Base-by-base conservation (phyloP, 2,329 filamentous ascomycete genomes). In the Cyphellophora attinorum region DNA sequence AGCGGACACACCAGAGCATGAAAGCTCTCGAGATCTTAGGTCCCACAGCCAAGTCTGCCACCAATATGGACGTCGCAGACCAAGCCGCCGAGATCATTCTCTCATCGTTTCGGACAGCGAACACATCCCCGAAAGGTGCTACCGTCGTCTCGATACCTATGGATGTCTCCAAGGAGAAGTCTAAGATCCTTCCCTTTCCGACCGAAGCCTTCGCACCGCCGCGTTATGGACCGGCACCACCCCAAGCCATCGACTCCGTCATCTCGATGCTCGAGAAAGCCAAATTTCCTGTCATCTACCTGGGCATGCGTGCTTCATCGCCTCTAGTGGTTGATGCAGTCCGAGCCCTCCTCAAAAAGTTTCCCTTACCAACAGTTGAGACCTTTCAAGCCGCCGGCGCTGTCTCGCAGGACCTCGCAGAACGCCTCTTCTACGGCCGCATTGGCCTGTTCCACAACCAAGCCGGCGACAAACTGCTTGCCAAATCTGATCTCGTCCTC, bases 311-410 rank as follows among this genome's bases (percentile, higher is more conserved):
- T 30, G 61, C 63, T 4, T 58, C 60, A 5, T 58, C 57, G 31
- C 49, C 54, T 6, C 48, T 53, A 8, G 60, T 65, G 4, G 62
- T 68, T 3, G 49, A 44, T 2, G 59, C 59, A 1, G 58, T 67
- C 6, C 62, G 62, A 6, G 47, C 53, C 1, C 59, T 68, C 31
- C 53, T 67, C 6, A 45, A 48, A 5, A 59, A 56, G 30, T 55
- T 59, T 41, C 60, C 60, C 1, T 55, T 67, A 5, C 62, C 64
- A 2, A 62, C 67, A 2, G 55, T 68, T n/a, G 65, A 68, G 48
- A 68, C 65, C 0, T 68, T 68, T 48, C 64, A 68, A 48, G 65
- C 65, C 1, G 65, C 65, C 2, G 65, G 65, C 5, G 62, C 63
- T 10, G 58, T 68, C 11, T 57, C 61, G 4, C 50, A 59, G 35